These are phyloP conservation scores for Salix viminalis DNA, from an alignment of 345 rosid genomes.

Conservation along the genomic window DNA sequence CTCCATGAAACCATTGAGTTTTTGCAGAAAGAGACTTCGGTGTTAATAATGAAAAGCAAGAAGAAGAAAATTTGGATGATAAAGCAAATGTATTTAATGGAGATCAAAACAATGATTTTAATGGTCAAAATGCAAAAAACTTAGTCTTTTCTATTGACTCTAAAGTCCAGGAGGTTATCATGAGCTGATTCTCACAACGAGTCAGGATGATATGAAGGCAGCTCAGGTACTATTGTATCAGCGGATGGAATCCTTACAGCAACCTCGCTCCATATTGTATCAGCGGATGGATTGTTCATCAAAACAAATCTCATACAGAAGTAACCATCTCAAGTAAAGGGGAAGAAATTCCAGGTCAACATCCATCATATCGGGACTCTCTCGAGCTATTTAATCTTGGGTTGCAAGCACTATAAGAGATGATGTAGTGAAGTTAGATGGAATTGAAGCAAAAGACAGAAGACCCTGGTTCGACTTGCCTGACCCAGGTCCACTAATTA, in stretches of 20 bases:
- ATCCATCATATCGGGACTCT: conserved; percentile 57
- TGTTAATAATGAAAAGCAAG: conserved; percentile 20
- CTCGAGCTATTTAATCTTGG: conserved; percentile 28
- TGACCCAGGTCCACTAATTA: neutral
- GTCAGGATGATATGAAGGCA: conserved; percentile 59
- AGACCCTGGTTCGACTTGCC: neutral
- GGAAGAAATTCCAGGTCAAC: conserved; percentile 49
- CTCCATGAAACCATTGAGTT: conserved; percentile 13
- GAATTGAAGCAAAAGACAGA: neutral
- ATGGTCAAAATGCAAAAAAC: conserved; percentile 26
- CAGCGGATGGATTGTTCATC: conserved; percentile 73
- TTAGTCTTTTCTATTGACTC: conserved; percentile 16
- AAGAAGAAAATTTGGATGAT: conserved; percentile 10
- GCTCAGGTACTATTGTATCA: neutral
- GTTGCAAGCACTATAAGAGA: conserved; percentile 82
- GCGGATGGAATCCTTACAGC: conserved; percentile 33
- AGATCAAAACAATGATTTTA: conserved; percentile 17
- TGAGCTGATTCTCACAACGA: conserved; percentile 35
- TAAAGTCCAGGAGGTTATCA: conserved; percentile 24
- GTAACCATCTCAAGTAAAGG: conserved; percentile 20
- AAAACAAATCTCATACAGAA: conserved; percentile 33
- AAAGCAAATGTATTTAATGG: conserved; percentile 20
- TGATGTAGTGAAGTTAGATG: neutral
- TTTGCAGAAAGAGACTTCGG: conserved; percentile 13
- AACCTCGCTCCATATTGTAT: conserved; percentile 25